These are phyloP conservation scores for Parachlorella kessleri DNA, from an alignment of 139 green algal species.

Conservation along the genomic window DNA sequence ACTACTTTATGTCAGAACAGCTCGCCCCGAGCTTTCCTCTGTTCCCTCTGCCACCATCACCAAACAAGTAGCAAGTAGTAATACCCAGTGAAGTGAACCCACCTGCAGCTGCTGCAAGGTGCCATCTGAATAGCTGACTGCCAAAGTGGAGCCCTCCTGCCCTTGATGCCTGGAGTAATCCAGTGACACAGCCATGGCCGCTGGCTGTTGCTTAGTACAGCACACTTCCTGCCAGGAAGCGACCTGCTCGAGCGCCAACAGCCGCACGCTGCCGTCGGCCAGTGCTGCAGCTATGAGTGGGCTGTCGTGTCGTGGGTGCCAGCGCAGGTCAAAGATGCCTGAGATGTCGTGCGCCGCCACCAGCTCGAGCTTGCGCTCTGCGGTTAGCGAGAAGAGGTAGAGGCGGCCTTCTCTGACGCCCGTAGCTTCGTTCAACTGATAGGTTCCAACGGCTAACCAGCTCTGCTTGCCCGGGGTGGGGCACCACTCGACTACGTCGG, in stretches of 20 bases:
- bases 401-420: slow-evolving; percentile 46
- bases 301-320: slow-evolving; percentile 11
- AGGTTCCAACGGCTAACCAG: slow-evolving; percentile 65
- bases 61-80: not conserved
- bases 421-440: slow-evolving; percentile 67
- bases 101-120: slow-evolving; percentile 26
- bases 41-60: too few species aligned
- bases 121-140: slow-evolving; percentile 16
- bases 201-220: too few species aligned
- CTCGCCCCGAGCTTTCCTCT: too few species aligned
- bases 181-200: slow-evolving; percentile 27
- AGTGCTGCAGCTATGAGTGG: slow-evolving; percentile 28
- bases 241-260: slow-evolving; percentile 8
- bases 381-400: slow-evolving; percentile 43
- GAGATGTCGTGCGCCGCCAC: slow-evolving; percentile 1
- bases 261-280: slow-evolving; percentile 24
- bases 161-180: slow-evolving; percentile 1
- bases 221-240: too few species aligned
- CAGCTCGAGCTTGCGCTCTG: not conserved
- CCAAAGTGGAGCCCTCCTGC: not conserved
- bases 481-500: slow-evolving; percentile 40
- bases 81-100: not conserved
- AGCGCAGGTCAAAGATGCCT: slow-evolving; percentile 40
- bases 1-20: too few species aligned
- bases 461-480: not conserved